phyloP scores from a whole-genome alignment of 192 early-diverging fungal genomes.

The Gamsiella multidivaricata region DNA sequence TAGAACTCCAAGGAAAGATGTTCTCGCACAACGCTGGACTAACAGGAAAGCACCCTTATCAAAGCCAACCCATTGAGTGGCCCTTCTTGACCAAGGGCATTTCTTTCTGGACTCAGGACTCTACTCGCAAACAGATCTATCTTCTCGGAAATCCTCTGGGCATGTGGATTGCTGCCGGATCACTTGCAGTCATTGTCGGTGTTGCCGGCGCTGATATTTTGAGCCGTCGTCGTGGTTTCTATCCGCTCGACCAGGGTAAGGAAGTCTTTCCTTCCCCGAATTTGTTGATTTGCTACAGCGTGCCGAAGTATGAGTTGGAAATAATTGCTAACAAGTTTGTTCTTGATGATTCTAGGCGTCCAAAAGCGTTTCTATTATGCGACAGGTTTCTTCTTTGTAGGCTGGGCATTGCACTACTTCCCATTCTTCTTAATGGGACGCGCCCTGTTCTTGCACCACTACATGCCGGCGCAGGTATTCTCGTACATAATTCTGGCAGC shows the following conservation, averaged over 20 bases:
- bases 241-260: conserved; percentile 66
- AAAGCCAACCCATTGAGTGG: conserved; percentile 84
- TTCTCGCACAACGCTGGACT: conserved; percentile 90
- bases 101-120: conserved; percentile 90
- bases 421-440: conserved; percentile 96
- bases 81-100: conserved; percentile 88
- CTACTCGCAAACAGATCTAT: conserved; percentile 84
- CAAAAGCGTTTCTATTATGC: conserved; percentile 70
- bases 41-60: conserved; percentile 94
- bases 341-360: conserved; percentile 55
- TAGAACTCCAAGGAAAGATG: conserved; percentile 92
- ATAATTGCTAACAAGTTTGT: background rate
- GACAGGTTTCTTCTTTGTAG: conserved; percentile 85
- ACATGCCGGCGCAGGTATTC: conserved; percentile 89
- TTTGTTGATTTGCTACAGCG: too few species aligned
- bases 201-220: conserved; percentile 78
- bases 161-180: conserved; percentile 80
- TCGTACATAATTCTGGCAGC: conserved; percentile 79
- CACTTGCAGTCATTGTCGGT: conserved; percentile 67
- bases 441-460: conserved; percentile 95
- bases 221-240: conserved; percentile 77
- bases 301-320: too few species aligned
- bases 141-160: conserved; percentile 90
- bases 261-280: conserved; percentile 7
- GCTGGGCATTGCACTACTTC: conserved; percentile 88